Evolutionary conservation across 2,329 filamentous ascomycete genomes (phyloP).

Genomic region (Trichoderma arundinaceum): DNA sequence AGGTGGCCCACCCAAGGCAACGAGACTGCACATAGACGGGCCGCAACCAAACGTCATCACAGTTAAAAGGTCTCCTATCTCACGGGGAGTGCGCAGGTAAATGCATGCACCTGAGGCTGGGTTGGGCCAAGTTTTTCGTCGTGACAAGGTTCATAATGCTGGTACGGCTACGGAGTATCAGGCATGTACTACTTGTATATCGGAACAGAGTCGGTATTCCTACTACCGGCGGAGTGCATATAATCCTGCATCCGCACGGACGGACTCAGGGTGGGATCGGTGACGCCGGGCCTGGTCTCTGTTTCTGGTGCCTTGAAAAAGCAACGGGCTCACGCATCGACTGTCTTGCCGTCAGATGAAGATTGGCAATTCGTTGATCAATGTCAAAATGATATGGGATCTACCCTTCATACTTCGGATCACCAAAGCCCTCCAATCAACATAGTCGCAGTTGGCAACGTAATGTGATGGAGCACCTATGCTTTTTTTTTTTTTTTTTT

Average conservation of each 20-base stretch:
- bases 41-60: constrained; percentile 15
- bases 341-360: neutral
- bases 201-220: constrained; percentile 21
- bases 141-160: constrained; percentile 3
- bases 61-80: neutral
- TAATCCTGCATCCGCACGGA: constrained; percentile 26
- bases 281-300: constrained; percentile 25
- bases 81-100: neutral
- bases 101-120: neutral
- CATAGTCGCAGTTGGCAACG: constrained; percentile 1
- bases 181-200: constrained; percentile 3
- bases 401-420: constrained; percentile 24
- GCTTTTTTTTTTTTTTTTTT: neutral
- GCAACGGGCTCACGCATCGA: neutral
- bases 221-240: constrained; percentile 28
- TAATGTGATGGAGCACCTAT: neutral
- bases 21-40: neutral
- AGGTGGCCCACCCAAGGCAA: neutral
- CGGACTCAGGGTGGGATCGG: constrained; percentile 24
- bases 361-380: neutral
- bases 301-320: constrained; percentile 8
- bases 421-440: neutral
- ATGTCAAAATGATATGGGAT: constrained; percentile 9
- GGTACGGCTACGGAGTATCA: constrained; percentile 11
- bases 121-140: neutral